Conservation (phyloP, 768 basidiomycete species). For the Pulveroboletus sp. region DNA sequence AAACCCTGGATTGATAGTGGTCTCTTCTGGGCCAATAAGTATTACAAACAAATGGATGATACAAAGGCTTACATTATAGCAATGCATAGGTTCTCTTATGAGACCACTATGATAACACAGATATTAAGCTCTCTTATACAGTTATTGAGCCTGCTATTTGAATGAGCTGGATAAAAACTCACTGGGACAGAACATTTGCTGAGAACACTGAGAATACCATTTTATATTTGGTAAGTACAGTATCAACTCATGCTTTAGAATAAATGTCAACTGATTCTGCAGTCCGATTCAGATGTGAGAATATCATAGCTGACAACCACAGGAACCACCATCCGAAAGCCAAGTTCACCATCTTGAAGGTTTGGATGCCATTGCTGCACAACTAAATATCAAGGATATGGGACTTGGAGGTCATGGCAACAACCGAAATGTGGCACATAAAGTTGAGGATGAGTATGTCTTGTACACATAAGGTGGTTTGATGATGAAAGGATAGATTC, state of each 20-base stretch:
- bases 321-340: neutral
- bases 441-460: neutral
- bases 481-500: neutral
- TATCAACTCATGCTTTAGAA: no score
- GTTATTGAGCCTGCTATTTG: neutral
- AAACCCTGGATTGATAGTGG: neutral
- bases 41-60: neutral
- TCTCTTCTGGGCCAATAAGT: neutral
- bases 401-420: neutral
- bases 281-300: neutral
- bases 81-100: neutral
- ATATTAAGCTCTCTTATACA: neutral
- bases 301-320: neutral
- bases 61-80: neutral
- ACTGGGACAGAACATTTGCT: neutral
- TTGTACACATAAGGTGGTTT: neutral
- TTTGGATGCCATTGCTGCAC: neutral
- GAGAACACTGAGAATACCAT: neutral
- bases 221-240: neutral
- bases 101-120: no score
- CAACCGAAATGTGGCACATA: neutral
- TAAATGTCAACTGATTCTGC: no score
- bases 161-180: neutral
- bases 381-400: no score
- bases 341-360: neutral